These are phyloP conservation scores for Penicillium hesseltinei DNA, from an alignment of 2,329 filamentous ascomycete genomes.

Conservation along the genomic window DNA sequence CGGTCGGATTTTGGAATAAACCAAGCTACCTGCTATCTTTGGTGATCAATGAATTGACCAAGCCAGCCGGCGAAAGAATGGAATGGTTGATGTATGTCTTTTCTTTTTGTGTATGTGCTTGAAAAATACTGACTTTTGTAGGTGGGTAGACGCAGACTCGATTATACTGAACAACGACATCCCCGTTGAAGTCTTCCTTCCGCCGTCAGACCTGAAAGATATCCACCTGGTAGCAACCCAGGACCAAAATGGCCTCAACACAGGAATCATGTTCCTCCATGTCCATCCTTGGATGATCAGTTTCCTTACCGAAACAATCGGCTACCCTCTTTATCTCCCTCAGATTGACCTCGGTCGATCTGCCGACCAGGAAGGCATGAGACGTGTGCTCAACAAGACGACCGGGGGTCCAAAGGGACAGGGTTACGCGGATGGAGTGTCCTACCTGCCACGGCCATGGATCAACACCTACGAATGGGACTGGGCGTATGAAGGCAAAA, in stretches of 20 bases:
- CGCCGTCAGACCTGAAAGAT: conserved; percentile 28
- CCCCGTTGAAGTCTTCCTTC: conserved; percentile 35
- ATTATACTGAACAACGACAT: conserved; percentile 36
- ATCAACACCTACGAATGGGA: conserved; percentile 30
- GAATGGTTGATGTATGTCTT: conserved; percentile 38
- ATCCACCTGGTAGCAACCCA: conserved; percentile 32
- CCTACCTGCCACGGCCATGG: conserved; percentile 26
- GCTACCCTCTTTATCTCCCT: conserved; percentile 26
- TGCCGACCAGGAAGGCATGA: conserved; percentile 26
- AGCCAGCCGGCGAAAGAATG: conserved; percentile 29
- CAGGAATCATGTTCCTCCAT: conserved; percentile 35
- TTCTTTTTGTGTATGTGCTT: background rate
- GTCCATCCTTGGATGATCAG: conserved; percentile 36
- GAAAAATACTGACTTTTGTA: conserved; percentile 6
- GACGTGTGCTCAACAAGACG: conserved; percentile 21
- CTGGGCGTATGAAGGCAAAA: conserved; percentile 27
- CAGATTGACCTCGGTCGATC: conserved; percentile 20
- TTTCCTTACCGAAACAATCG: conserved; percentile 29
- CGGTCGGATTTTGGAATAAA: conserved; percentile 38
- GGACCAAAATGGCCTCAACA: conserved; percentile 37
- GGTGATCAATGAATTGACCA: conserved; percentile 34
- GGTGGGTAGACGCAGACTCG: conserved; percentile 37
- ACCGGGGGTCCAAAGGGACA: conserved; percentile 13
- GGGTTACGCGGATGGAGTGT: conserved; percentile 18
- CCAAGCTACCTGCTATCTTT: conserved; percentile 30